Percentiles rank a stretch among this genome's conserved stretches.
phyloP scores from a whole-genome alignment of 345 rosid genomes.

The Syzygium aromaticum region DNA sequence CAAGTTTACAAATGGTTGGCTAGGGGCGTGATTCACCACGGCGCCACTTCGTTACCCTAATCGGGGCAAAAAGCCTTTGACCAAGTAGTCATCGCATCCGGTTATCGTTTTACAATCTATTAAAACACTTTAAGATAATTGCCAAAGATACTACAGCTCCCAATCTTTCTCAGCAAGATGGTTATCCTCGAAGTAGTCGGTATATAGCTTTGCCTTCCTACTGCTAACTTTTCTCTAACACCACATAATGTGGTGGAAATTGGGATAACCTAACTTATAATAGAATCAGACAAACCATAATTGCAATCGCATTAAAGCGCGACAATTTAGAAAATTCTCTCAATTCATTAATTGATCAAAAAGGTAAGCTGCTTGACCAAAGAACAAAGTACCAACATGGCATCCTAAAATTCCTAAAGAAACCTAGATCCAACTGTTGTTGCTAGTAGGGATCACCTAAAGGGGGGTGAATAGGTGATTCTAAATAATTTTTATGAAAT shows the following conservation, averaged over 20 bases:
- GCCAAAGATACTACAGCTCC: neutral
- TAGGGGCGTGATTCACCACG: neutral
- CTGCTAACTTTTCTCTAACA: neutral
- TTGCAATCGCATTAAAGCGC: neutral
- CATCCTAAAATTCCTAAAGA: neutral
- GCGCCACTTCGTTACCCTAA: neutral
- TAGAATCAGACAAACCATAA: neutral
- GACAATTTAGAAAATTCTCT: neutral
- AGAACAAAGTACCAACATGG: neutral
- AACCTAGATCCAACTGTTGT: neutral
- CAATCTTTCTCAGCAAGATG: neutral
- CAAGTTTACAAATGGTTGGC: neutral
- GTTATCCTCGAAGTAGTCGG: neutral
- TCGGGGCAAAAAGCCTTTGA: neutral
- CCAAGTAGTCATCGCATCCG: neutral
- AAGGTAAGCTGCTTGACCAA: neutral
- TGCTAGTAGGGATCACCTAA: too few relatives aligned
- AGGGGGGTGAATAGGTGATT: too few relatives aligned
- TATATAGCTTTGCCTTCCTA: neutral
- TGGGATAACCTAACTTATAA: neutral
- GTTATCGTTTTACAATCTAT: neutral
- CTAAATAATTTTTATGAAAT: too few relatives aligned
- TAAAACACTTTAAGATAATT: neutral
- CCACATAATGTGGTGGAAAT: neutral
- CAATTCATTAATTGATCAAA: neutral